Evolutionary conservation across 345 rosid genomes (phyloP).

Genomic region (Cochlearia excelsa): DNA sequence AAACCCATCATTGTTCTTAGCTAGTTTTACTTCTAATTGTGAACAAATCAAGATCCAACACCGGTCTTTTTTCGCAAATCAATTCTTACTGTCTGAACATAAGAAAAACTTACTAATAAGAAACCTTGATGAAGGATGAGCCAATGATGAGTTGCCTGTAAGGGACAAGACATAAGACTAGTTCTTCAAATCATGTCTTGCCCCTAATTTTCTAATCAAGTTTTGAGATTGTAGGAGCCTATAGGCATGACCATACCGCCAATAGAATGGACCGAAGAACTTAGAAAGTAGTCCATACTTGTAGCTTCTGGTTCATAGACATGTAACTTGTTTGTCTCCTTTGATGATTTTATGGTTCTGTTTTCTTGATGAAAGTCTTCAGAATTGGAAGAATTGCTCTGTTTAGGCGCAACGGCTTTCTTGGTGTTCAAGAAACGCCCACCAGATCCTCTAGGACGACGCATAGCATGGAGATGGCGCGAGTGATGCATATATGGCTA

Average conservation of each 20-base stretch:
- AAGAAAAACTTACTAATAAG: neutral
- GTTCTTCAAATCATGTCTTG: conserved; percentile 5
- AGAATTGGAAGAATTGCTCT: conserved; percentile 55
- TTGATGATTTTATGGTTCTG: conserved; percentile 45
- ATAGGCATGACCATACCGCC: conserved; percentile 55
- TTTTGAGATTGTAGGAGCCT: conserved; percentile 57
- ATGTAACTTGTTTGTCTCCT: conserved; percentile 34
- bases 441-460: conserved; percentile 92
- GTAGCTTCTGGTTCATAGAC: conserved; percentile 62
- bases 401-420: conserved; percentile 29
- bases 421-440: conserved; percentile 89
- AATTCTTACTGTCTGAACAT: neutral
- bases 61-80: neutral
- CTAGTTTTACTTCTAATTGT: conserved; percentile 2
- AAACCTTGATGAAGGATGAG: conserved; percentile 31
- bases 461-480: conserved; percentile 96
- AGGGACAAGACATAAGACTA: conserved; percentile 11
- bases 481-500: conserved; percentile 92
- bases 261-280: conserved; percentile 43
- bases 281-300: conserved; percentile 50
- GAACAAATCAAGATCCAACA: conserved; percentile 1
- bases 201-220: conserved; percentile 33
- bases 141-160: conserved; percentile 96
- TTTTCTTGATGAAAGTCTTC: conserved; percentile 59
- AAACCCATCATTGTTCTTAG: conserved; percentile 25